Evolutionary conservation across 1,284 basidiomycete genomes (phyloP), one percentile per base, ranked within the genome.

Genomic region (Ganoderma multipileum): DNA sequence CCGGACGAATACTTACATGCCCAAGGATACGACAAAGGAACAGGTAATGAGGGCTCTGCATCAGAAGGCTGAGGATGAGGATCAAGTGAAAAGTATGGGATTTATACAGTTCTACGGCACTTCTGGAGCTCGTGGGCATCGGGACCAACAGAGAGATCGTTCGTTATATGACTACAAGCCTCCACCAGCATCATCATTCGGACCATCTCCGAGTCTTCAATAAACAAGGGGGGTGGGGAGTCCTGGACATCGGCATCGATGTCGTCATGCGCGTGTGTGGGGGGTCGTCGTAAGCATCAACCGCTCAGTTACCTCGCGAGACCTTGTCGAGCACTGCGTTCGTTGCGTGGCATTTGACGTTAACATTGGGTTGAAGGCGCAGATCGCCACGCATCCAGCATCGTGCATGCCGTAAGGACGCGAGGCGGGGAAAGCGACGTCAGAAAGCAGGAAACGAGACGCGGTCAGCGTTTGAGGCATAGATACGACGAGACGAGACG

Each of bases 321-420:
- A 76, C 78, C 71, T 79, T 79, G 57, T 77, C 77, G 59, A 79
- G 68, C 63, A 79, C 78, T 79, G 69, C 20, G 38, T 9, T 23
- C 55, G 36, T 9, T 0, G 33, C 55, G 33, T 58, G 28, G 55
- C 28, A 58, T 58, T n/a, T 38, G 26, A 26, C 23, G 33, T 23
- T 36, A n/a, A 26, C 23, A 28, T 33, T 57, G 28, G 18, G 55
- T 36, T 58, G 38, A 36, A 30, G 28, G 30, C 33, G 52, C 52
- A 12, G 52, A 55, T 55, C 52, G 30, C 28, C 28, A 33, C 30
- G 28, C 52, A 33, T 55, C 52, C 52, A 33, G 18, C 52, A 55
- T 30, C 28, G 30, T 55, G n/a, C 55, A n/a, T 64, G 42, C 12
- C 26, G 61, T 55, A 12, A 71, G 30, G 60, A 59, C 26, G n/a